Evolutionary conservation across 2,329 filamentous ascomycete species (phyloP).

Genomic region (Pyricularia pennisetigena): DNA sequence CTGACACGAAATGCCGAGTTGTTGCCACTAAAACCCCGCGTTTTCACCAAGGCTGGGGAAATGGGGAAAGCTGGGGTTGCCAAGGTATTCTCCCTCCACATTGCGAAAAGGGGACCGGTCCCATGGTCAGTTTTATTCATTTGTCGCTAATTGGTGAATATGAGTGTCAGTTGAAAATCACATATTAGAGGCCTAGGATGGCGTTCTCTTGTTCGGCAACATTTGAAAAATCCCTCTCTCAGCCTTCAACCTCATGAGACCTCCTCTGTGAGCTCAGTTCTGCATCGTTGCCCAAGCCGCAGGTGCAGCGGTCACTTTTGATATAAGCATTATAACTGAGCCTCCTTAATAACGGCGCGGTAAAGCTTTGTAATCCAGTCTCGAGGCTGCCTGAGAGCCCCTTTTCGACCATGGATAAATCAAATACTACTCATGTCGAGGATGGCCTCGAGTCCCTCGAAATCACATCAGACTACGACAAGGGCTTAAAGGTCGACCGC

Average conservation of each 20-base stretch:
- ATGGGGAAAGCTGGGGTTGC: not conserved
- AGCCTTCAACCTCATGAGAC: not conserved
- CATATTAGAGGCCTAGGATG: not conserved
- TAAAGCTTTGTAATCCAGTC: not conserved
- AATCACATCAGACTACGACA: not conserved
- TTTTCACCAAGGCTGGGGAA: not conserved
- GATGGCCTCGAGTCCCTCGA: not conserved
- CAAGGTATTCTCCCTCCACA: not conserved
- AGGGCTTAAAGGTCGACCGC: not conserved
- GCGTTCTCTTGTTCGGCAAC: not conserved
- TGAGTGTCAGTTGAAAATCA: not conserved
- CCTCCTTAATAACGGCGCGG: not conserved
- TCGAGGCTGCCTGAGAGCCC: not conserved
- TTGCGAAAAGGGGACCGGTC: not conserved
- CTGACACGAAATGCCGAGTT: not conserved
- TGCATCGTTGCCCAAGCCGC: not conserved
- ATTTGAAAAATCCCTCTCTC: too few relatives aligned
- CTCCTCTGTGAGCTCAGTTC: not conserved
- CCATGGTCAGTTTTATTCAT: not conserved
- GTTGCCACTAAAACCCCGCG: not conserved
- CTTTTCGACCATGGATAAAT: not conserved
- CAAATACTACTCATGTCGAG: not conserved
- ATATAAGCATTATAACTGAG: not conserved
- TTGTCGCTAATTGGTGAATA: not conserved
- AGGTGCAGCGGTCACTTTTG: too few relatives aligned